Percentiles rank a stretch among this genome's conserved stretches.
Evolutionary conservation across 768 basidiomycete genomes (phyloP).

Genomic region (Clavulina sp.): DNA sequence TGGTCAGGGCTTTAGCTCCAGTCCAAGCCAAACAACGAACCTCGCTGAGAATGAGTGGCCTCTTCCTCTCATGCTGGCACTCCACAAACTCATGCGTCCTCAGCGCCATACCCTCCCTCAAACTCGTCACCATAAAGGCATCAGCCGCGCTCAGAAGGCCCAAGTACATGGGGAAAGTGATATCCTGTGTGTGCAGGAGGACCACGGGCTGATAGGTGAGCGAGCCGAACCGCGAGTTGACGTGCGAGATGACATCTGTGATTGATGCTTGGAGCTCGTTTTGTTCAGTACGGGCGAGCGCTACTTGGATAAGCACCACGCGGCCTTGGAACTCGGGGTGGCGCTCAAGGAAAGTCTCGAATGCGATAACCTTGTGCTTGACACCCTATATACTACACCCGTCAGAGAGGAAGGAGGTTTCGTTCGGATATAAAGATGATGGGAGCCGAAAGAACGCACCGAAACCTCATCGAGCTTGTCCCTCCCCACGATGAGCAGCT

Average conservation of each 20-base stretch:
- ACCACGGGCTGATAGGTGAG: conserved; percentile 79
- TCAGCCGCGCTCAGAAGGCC: conserved; percentile 68
- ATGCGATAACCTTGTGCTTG: conserved; percentile 65
- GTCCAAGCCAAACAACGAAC: too few species aligned
- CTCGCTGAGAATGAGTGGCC: conserved; percentile 67
- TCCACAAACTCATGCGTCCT: conserved; percentile 38
- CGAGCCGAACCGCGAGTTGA: conserved; percentile 66
- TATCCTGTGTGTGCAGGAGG: conserved; percentile 67
- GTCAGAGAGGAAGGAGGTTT: not conserved
- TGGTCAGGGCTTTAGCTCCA: not conserved
- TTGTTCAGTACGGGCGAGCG: conserved; percentile 61
- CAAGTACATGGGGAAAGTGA: conserved; percentile 75
- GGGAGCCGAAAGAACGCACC: conserved; percentile 16
- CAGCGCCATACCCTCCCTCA: conserved; percentile 80
- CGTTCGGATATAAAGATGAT: not conserved
- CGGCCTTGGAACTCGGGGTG: conserved; percentile 68
- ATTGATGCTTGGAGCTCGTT: conserved; percentile 61
- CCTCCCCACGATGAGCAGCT: conserved; percentile 74
- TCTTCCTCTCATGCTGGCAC: conserved; percentile 51
- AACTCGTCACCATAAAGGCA: conserved; percentile 66
- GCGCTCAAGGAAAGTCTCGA: conserved; percentile 63
- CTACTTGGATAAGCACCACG: conserved; percentile 74
- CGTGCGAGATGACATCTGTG: conserved; percentile 55
- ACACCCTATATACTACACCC: conserved; percentile 33
- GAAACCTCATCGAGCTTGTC: conserved; percentile 83